Percentiles rank a stretch among this genome's conserved stretches.
Conservation (phyloP, 352 stramenopile genomes). For the Globisporangium canariense region DNA sequence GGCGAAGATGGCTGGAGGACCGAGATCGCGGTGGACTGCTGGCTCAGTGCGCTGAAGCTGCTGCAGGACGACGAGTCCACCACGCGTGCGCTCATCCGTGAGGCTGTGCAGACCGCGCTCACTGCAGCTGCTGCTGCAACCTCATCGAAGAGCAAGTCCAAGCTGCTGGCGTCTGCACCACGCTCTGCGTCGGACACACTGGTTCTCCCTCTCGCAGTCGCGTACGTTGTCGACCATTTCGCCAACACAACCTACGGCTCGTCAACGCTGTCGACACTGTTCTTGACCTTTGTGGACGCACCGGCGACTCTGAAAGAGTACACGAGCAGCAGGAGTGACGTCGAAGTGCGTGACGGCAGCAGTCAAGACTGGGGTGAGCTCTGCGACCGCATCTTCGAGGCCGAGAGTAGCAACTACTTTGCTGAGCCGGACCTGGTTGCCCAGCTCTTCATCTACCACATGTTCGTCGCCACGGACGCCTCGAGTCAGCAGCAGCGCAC, state of each 20-base stretch:
- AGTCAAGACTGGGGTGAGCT: conserved; percentile 52
- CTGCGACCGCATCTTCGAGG: conserved; percentile 72
- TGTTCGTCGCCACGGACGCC: conserved; percentile 24
- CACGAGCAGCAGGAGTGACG: conserved; percentile 13
- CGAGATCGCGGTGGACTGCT: conserved; percentile 43
- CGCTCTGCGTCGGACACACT: conserved; percentile 43
- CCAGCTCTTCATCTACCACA: conserved; percentile 48
- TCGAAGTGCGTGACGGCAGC: conserved; percentile 22
- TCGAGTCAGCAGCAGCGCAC: conserved; percentile 1
- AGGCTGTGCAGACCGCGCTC: conserved; percentile 37
- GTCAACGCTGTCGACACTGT: conserved; percentile 20
- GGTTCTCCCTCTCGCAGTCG: conserved; percentile 49
- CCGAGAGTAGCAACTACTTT: conserved; percentile 80
- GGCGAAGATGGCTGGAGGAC: conserved; percentile 8
- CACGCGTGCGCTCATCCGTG: conserved; percentile 28
- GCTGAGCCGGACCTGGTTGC: conserved; percentile 56
- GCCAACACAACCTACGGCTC: conserved; percentile 26
- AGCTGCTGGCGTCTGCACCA: neutral
- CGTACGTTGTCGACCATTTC: conserved; percentile 42
- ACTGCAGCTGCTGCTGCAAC: neutral
- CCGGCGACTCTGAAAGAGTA: conserved; percentile 41
- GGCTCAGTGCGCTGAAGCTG: conserved; percentile 53
- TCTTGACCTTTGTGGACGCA: conserved; percentile 43
- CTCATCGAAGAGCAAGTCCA: conserved; percentile 2
- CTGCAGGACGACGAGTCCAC: conserved; percentile 69